Percentiles rank a stretch among this genome's conserved stretches.
Conservation (phyloP, 257 asterid genomes). For the Linaria vulgaris region DNA sequence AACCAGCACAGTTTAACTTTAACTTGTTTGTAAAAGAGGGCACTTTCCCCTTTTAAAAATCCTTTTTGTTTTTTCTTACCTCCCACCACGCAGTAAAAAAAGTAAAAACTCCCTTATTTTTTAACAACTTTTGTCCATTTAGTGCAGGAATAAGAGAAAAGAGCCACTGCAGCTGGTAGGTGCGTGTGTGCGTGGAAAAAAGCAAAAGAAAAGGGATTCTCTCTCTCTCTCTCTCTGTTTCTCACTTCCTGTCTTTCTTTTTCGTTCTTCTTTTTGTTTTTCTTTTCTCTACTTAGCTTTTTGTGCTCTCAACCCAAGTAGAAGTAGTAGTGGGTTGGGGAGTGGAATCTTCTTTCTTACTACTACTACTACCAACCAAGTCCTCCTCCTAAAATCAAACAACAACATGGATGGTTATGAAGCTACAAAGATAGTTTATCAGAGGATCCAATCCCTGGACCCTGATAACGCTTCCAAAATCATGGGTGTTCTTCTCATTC, state of each 20-base stretch:
- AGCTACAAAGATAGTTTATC: conserved; percentile 75
- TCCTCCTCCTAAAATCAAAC: background rate
- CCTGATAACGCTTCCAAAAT: conserved; percentile 74
- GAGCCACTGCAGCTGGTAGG: conserved; percentile 30
- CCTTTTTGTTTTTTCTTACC: conserved; percentile 18
- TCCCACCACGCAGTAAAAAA: conserved; percentile 24
- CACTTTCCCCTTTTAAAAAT: conserved; percentile 24
- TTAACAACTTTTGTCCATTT: conserved; percentile 19
- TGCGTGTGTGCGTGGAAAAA: conserved; percentile 31
- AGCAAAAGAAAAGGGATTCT: conserved; percentile 19
- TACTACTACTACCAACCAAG: conserved; percentile 36
- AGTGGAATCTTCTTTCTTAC: conserved; percentile 51
- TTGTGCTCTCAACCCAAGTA: conserved; percentile 18
- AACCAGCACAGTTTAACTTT: conserved; percentile 34
- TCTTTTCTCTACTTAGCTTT: conserved; percentile 15
- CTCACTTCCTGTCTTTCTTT: conserved; percentile 9
- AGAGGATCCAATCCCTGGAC: conserved; percentile 61
- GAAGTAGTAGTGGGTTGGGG: conserved; percentile 38
- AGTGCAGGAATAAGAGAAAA: conserved; percentile 47
- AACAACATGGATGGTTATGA: conserved; percentile 64
- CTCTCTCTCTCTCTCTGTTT: background rate
- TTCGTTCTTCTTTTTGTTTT: background rate
- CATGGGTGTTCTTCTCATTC: conserved; percentile 71
- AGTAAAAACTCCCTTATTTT: conserved; percentile 20
- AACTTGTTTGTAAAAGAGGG: conserved; percentile 22